These are phyloP conservation scores for Hypoxylon lenormandii DNA, from an alignment of 495 filamentous ascomycete species.

Conservation along the genomic window DNA sequence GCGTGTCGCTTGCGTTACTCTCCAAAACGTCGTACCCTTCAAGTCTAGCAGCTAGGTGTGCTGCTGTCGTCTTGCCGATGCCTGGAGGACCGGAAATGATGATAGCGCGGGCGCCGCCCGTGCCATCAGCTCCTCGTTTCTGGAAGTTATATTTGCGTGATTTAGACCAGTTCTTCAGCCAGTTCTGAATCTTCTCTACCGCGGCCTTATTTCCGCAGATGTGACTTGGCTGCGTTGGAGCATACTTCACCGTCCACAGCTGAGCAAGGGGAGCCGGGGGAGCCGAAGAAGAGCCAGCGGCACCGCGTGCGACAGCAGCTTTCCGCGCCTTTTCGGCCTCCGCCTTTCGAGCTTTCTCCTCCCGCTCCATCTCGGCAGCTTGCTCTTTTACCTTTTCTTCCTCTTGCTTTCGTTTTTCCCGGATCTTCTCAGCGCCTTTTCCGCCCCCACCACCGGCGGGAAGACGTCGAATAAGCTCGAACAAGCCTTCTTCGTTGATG, in stretches of 20 bases:
- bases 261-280: conserved; percentile 68
- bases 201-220: conserved; percentile 94
- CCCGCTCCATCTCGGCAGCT: conserved; percentile 83
- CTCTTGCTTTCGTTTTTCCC: conserved; percentile 83
- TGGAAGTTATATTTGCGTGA: conserved; percentile 79
- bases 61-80: conserved; percentile 97
- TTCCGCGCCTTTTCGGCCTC: conserved; percentile 64
- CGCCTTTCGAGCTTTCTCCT: conserved; percentile 67
- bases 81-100: conserved; percentile 95
- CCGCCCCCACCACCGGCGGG: conserved; percentile 87
- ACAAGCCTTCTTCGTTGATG: conserved; percentile 92
- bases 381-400: conserved; percentile 79
- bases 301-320: conserved; percentile 58
- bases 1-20: conserved; percentile 95
- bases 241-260: conserved; percentile 97
- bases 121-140: conserved; percentile 82
- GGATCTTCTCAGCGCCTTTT: conserved; percentile 84
- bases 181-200: conserved; percentile 88
- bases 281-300: conserved; percentile 50
- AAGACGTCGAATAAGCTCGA: conserved; percentile 83
- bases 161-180: conserved; percentile 85
- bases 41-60: conserved; percentile 90
- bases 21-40: conserved; percentile 95
- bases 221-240: conserved; percentile 81
- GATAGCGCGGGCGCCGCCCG: conserved; percentile 79